Evolutionary conservation across 2,329 filamentous ascomycete species (phyloP).

Genomic region (Cercospora sesami): DNA sequence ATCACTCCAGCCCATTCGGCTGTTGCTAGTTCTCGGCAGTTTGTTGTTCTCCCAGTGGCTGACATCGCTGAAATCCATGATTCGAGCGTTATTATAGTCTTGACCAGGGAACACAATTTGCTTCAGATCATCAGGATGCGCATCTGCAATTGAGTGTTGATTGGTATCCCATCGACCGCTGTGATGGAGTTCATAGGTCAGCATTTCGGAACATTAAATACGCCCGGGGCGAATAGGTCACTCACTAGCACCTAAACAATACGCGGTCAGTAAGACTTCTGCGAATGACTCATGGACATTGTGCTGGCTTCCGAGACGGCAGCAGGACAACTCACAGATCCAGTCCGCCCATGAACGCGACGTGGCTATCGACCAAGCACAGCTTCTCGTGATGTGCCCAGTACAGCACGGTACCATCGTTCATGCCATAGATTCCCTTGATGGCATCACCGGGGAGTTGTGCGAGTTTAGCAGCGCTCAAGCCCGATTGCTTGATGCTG

Average conservation of each 20-base stretch:
- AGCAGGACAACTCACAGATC: constrained; percentile 60
- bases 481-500: constrained; percentile 57
- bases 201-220: neutral
- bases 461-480: constrained; percentile 57
- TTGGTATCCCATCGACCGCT: constrained; percentile 89
- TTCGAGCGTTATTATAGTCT: constrained; percentile 85
- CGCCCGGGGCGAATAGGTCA: neutral
- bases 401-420: constrained; percentile 78
- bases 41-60: constrained; percentile 84
- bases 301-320: neutral
- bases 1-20: constrained; percentile 92
- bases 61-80: constrained; percentile 79
- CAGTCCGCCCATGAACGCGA: constrained; percentile 88
- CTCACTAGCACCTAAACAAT: constrained; percentile 1
- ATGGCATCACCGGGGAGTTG: constrained; percentile 71
- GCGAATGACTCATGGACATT: neutral
- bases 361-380: constrained; percentile 73
- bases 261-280: neutral
- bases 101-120: constrained; percentile 82
- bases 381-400: constrained; percentile 96
- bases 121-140: constrained; percentile 74
- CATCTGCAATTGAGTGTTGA: constrained; percentile 76
- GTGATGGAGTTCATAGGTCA: constrained; percentile 14
- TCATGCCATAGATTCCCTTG: constrained; percentile 77
- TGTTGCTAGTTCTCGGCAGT: constrained; percentile 67